Percentiles rank a stretch among this genome's conserved stretches.
phyloP scores from a whole-genome alignment of 495 filamentous ascomycete species.

The Clavariopsis aquatica region DNA sequence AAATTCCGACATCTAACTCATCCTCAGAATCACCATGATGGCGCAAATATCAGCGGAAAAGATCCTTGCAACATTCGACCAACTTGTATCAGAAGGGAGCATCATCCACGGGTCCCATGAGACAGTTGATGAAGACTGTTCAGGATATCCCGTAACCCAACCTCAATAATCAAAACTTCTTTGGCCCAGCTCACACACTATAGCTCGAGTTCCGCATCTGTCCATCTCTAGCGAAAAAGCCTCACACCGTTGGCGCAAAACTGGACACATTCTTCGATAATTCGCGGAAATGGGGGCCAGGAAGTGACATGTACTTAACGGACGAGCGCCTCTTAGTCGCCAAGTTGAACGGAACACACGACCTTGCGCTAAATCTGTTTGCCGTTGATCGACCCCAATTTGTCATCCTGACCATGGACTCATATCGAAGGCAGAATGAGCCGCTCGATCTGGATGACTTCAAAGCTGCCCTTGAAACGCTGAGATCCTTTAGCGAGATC shows the following conservation, averaged over 20 bases:
- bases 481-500: background rate
- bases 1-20: background rate
- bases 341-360: slow-evolving; percentile 15
- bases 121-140: slow-evolving; percentile 5
- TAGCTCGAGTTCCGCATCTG: slow-evolving; percentile 32
- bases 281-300: slow-evolving; percentile 18
- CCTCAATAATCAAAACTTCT: background rate
- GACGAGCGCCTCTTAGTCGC: slow-evolving; percentile 14
- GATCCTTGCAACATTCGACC: slow-evolving; percentile 22
- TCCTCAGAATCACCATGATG: background rate
- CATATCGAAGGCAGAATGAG: slow-evolving; percentile 24
- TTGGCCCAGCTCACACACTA: background rate
- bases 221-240: slow-evolving; percentile 15
- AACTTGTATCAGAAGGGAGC: slow-evolving; percentile 11
- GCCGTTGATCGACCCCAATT: slow-evolving; percentile 21
- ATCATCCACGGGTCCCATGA: slow-evolving; percentile 24
- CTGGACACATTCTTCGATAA: slow-evolving; percentile 13
- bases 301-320: slow-evolving; percentile 25
- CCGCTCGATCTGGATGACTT: slow-evolving; percentile 20
- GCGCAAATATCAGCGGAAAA: slow-evolving; percentile 1
- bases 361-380: slow-evolving; percentile 22
- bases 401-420: slow-evolving; percentile 19
- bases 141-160: slow-evolving; percentile 22
- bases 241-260: slow-evolving; percentile 8
- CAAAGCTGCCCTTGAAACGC: slow-evolving; percentile 8